Percentiles rank a stretch among this genome's conserved stretches.
Evolutionary conservation across 2,329 filamentous ascomycete species (phyloP).

Genomic region (Escovopsis weberi): DNA sequence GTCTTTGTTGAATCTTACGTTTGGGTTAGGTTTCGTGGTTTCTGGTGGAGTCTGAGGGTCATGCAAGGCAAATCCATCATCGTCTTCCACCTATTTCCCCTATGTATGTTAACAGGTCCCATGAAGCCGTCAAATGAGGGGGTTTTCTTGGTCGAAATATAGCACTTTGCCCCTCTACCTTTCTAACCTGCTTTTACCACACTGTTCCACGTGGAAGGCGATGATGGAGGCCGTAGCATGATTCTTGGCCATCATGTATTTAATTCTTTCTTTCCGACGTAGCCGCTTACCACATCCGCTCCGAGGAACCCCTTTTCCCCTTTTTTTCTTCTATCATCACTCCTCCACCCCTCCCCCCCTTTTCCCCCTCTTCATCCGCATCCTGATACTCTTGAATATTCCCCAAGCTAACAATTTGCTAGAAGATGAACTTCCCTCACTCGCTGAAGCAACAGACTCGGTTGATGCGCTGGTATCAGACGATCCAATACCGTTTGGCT

Average conservation of each 20-base stretch:
- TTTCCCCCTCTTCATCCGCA: not conserved
- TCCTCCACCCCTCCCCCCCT: no score
- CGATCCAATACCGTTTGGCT: conserved; percentile 15
- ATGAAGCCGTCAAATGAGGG: conserved; percentile 17
- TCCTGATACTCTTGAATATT: conserved; percentile 2
- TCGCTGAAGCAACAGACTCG: conserved; percentile 47
- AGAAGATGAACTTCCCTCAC: conserved; percentile 49
- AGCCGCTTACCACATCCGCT: not conserved
- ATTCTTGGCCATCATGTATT: conserved; percentile 26
- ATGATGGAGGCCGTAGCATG: conserved; percentile 46
- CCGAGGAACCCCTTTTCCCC: no score
- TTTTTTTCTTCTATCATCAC: no score
- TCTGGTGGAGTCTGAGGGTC: conserved; percentile 9
- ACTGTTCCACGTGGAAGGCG: conserved; percentile 38
- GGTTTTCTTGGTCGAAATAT: conserved; percentile 27
- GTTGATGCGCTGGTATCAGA: conserved; percentile 58
- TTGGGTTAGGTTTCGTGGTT: conserved; percentile 2
- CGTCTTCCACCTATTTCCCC: conserved; percentile 44
- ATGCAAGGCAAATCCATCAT: conserved; percentile 53
- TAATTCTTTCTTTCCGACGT: conserved; percentile 13
- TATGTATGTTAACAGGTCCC: conserved; percentile 50
- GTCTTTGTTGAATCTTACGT: not conserved
- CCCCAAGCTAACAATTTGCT: conserved; percentile 28
- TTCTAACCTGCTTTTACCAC: conserved; percentile 17
- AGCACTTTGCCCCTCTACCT: conserved; percentile 21